phyloP scores from a whole-genome alignment of 129 eudicot genomes.

The Escallonia rubra region DNA sequence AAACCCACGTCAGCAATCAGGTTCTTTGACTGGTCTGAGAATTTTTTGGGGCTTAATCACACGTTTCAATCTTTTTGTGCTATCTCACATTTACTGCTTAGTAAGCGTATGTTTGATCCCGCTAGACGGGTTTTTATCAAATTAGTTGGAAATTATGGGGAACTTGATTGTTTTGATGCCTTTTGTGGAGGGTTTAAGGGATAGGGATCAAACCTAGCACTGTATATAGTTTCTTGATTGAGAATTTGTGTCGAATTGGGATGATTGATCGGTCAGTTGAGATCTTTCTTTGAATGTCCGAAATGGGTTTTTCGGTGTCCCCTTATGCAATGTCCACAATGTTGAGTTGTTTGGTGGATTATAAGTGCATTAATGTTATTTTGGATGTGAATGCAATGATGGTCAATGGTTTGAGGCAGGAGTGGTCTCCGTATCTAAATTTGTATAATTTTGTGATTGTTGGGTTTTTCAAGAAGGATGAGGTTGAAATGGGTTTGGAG shows the following conservation, averaged over 20 bases:
- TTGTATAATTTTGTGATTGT: conserved; percentile 50
- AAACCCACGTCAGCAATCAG: conserved; percentile 54
- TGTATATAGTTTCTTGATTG: conserved; percentile 54
- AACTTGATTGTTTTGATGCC: conserved; percentile 44
- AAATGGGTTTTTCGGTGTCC: conserved; percentile 29
- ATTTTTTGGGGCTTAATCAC: conserved; percentile 30
- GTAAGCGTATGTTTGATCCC: conserved; percentile 48
- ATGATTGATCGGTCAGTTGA: conserved; percentile 41
- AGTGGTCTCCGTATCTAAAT: conserved; percentile 21
- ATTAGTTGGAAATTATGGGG: conserved; percentile 41
- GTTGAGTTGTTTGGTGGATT: conserved; percentile 45
- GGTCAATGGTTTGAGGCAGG: conserved; percentile 8
- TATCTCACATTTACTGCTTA: conserved; percentile 42
- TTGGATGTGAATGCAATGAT: conserved; percentile 24
- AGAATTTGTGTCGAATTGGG: conserved; percentile 48
- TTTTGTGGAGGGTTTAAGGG: conserved; percentile 26
- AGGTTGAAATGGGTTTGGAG: conserved; percentile 32
- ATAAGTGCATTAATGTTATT: conserved; percentile 20
- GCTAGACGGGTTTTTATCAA: conserved; percentile 54
- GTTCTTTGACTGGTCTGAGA: conserved; percentile 61
- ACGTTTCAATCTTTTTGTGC: conserved; percentile 39
- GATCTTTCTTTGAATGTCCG: conserved; percentile 34
- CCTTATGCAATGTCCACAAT: conserved; percentile 41
- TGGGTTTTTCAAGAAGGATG: conserved; percentile 42
- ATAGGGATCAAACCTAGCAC: conserved; percentile 41